A percentile compares a stretch with the other conserved stretches of the same genome.
Conservation (phyloP, 352 stramenopile genomes). For the Globisporangium alternatum region DNA sequence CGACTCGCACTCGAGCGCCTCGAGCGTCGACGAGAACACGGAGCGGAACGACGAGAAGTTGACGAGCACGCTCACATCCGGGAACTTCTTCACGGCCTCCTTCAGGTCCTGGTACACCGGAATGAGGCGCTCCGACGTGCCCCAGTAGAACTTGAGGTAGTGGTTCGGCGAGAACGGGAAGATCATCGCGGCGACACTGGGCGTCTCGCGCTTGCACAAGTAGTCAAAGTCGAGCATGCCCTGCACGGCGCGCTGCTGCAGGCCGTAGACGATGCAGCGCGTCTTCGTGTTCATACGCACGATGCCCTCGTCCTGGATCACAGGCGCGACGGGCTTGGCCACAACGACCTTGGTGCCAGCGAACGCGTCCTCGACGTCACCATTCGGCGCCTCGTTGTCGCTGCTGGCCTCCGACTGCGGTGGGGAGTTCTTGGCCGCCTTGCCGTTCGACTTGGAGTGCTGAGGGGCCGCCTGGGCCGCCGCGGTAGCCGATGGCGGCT, state of each 20-base stretch:
- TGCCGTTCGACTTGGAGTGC: slow-evolving; percentile 20
- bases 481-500: slow-evolving; percentile 36
- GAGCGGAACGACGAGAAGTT: slow-evolving; percentile 98
- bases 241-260: slow-evolving; percentile 93
- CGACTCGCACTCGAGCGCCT: slow-evolving; percentile 91
- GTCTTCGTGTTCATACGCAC: slow-evolving; percentile 87
- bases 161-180: slow-evolving; percentile 96
- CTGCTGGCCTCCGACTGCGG: slow-evolving; percentile 23
- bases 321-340: slow-evolving; percentile 26
- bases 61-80: slow-evolving; percentile 92
- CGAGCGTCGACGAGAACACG: slow-evolving; percentile 94
- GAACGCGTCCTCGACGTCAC: slow-evolving; percentile 21
- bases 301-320: slow-evolving; percentile 84
- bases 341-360: slow-evolving; percentile 26
- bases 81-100: slow-evolving; percentile 91
- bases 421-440: slow-evolving; percentile 12
- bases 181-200: slow-evolving; percentile 93
- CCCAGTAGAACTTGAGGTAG: slow-evolving; percentile 97
- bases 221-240: slow-evolving; percentile 98
- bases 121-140: slow-evolving; percentile 92
- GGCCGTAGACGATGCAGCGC: slow-evolving; percentile 93
- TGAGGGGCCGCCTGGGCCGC: slow-evolving; percentile 21
- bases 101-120: slow-evolving; percentile 91
- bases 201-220: slow-evolving; percentile 94
- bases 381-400: slow-evolving; percentile 28